Conservation (phyloP, 2,329 filamentous ascomycete species). For the Cladobotryum mycophilum region DNA sequence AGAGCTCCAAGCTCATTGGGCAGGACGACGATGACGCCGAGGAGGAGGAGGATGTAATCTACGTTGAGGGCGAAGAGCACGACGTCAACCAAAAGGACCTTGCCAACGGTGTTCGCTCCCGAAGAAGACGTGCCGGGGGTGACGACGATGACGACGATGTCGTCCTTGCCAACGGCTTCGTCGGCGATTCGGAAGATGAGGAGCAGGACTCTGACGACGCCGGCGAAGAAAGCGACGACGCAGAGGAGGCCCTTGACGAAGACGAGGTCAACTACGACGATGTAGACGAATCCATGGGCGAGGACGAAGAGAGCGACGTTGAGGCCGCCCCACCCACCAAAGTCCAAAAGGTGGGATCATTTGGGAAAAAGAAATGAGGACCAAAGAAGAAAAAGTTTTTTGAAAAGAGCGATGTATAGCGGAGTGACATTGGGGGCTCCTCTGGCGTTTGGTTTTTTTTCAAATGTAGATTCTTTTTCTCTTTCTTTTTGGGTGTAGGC, state of each 20-base stretch:
- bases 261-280: conserved; percentile 57
- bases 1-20: conserved; percentile 30
- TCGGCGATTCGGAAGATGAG: conserved; percentile 56
- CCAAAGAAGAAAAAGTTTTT: conserved; percentile 8
- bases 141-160: conserved; percentile 51
- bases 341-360: conserved; percentile 34
- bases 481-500: neutral
- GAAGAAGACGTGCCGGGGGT: conserved; percentile 44
- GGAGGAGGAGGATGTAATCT: conserved; percentile 68
- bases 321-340: conserved; percentile 44
- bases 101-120: conserved; percentile 29
- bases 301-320: conserved; percentile 49
- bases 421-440: neutral
- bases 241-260: conserved; percentile 46
- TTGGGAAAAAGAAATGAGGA: conserved; percentile 30
- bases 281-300: conserved; percentile 46
- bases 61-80: conserved; percentile 75
- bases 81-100: conserved; percentile 34
- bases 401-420: neutral
- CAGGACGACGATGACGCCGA: conserved; percentile 44
- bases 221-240: conserved; percentile 41
- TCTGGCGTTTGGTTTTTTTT: conserved; percentile 10
- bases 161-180: conserved; percentile 46
- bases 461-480: neutral
- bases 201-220: conserved; percentile 39